A percentile compares a stretch with the other conserved stretches of the same genome.
Evolutionary conservation across 257 asterid species (phyloP).

Genomic region (Solanum gracilifrons): DNA sequence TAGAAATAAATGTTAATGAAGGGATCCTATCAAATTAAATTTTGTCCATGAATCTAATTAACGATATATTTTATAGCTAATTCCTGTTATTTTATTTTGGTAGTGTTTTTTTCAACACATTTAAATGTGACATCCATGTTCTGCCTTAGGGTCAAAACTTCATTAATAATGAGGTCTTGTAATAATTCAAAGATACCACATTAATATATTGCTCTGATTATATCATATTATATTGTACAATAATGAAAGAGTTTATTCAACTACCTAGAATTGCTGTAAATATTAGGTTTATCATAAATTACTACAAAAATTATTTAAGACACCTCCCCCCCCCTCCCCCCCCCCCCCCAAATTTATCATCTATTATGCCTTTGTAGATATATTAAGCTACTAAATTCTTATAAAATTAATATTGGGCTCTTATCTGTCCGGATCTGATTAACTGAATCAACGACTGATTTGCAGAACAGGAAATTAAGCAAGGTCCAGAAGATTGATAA

Average conservation of each 20-base stretch:
- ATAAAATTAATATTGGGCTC: background rate
- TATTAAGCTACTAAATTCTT: background rate
- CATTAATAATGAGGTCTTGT: background rate
- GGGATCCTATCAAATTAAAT: background rate
- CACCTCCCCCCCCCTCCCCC: fast-evolving
- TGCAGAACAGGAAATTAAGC: background rate
- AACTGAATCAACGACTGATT: fast-evolving
- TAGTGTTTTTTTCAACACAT: background rate
- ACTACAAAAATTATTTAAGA: background rate
- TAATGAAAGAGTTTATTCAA: background rate
- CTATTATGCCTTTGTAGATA: background rate
- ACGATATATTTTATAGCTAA: background rate
- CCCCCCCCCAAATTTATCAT: background rate
- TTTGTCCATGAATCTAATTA: background rate
- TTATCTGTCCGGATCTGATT: background rate
- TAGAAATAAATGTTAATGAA: background rate
- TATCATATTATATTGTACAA: background rate
- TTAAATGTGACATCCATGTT: background rate
- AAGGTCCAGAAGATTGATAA: background rate
- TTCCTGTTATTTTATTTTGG: background rate
- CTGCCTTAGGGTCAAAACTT: background rate
- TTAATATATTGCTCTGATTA: background rate
- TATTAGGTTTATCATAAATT: background rate
- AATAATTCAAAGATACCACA: background rate
- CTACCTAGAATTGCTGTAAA: background rate